These are phyloP conservation scores for Plantago elongata DNA, from an alignment of 257 asterid genomes.

Conservation along the genomic window DNA sequence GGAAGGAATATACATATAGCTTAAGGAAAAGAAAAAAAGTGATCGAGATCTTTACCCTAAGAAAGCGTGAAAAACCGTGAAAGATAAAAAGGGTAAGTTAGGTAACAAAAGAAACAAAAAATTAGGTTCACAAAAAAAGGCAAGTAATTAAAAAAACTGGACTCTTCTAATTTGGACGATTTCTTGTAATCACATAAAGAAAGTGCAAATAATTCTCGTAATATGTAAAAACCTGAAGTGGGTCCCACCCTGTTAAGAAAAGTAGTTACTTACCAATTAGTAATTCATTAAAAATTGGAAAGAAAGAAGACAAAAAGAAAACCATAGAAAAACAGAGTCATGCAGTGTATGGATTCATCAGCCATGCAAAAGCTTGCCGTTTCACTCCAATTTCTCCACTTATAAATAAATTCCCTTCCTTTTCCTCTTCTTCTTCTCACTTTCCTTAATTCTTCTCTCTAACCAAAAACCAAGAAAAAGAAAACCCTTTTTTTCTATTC, in stretches of 20 bases:
- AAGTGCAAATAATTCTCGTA: conserved; percentile 13
- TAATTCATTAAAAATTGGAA: conserved; percentile 19
- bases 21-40: too few relatives aligned
- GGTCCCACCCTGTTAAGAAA: conserved; percentile 27
- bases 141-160: conserved; percentile 17
- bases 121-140: not conserved
- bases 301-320: conserved; percentile 29
- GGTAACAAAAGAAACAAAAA: not conserved
- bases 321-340: conserved; percentile 28
- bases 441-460: conserved; percentile 14
- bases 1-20: too few relatives aligned
- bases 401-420: conserved; percentile 24
- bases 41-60: too few relatives aligned
- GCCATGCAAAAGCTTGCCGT: conserved; percentile 72
- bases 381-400: conserved; percentile 68
- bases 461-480: conserved; percentile 28
- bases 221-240: conserved; percentile 26
- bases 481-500: conserved; percentile 16
- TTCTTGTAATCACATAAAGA: conserved; percentile 4
- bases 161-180: conserved; percentile 24
- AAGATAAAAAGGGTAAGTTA: too few relatives aligned
- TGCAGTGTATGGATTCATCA: conserved; percentile 37
- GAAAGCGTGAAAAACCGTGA: too few relatives aligned
- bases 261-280: conserved; percentile 2
- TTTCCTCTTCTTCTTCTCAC: conserved; percentile 37